Conservation (phyloP, 78 protist genomes). For the Guillardia theta region DNA sequence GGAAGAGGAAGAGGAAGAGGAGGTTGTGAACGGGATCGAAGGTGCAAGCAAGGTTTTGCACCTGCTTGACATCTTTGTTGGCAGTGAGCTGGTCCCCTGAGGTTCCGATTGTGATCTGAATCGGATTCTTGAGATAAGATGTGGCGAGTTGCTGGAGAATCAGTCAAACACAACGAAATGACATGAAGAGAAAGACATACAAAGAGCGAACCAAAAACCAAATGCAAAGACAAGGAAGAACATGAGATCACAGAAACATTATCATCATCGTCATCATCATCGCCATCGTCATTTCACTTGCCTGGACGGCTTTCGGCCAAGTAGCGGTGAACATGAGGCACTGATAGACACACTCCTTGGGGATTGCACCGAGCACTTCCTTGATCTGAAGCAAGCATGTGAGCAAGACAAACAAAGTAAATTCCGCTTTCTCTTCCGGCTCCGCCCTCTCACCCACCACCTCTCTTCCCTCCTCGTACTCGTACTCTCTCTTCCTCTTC, state of each 20-base stretch:
- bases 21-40: neutral
- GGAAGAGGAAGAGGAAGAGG: too few relatives aligned
- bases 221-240: neutral
- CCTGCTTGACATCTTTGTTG: constrained; percentile 77
- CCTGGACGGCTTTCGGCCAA: constrained; percentile 56
- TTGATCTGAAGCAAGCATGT: too few relatives aligned
- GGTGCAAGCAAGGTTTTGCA: neutral
- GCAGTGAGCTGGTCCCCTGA: constrained; percentile 72
- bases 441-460: too few relatives aligned
- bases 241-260: too few relatives aligned
- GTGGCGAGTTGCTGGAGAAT: constrained; percentile 49
- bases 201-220: neutral
- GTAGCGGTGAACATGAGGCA: constrained; percentile 59
- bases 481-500: too few relatives aligned
- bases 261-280: too few relatives aligned
- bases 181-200: neutral
- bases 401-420: too few relatives aligned
- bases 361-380: neutral
- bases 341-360: constrained; percentile 57
- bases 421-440: neutral
- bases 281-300: neutral
- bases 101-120: constrained; percentile 76
- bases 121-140: neutral
- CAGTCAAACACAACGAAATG: neutral
- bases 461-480: too few relatives aligned